Evolutionary conservation across 2,329 filamentous ascomycete genomes (phyloP), one percentile per base, ranked within the genome.

Genomic region (Knoxdaviesia capensis): DNA sequence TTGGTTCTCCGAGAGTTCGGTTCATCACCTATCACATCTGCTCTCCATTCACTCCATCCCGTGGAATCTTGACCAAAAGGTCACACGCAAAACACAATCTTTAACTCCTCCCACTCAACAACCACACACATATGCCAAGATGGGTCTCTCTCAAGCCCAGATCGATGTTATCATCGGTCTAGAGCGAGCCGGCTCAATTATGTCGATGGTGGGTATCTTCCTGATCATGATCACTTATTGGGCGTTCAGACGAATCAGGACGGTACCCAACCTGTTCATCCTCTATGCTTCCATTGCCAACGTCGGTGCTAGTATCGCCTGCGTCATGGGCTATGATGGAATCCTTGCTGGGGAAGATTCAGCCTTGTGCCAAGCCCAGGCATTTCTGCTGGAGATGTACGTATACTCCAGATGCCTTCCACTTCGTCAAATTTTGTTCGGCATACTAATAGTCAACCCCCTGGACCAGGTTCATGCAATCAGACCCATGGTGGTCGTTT

Each of bases 401-500:
- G 79, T 60, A 38, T 5, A 10, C 6, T 32, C 29, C 7, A 9
- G 30, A 20, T 20, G 11, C 34, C 8, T 5, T 9, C 30, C 36
- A 7, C 8, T 38, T 20, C 20, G 20, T 44, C 31, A 36, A 7
- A 5, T n/a, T 39, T 38, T 29, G 4, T 31, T 33, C 2, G 11
- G 20, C 10, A 38, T 7, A 35, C 8, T 20, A 20, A 20, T 20
- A 11, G 33, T 11, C 37, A 6, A 9, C 37, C 29, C 20, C 34
- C 9, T 35, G 31, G 7, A 7, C 47, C 5, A 83, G 77, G 73
- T 85, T 84, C 56, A 80, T 82, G 71, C 77, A 80, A 48, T 79
- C 77, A 5, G 79, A 84, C 56, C 74, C 77, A 0, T 69, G 80
- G 60, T 86, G 77, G 80, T 81, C 80, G 0, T 70, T 86, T 42